Conservation (phyloP, 192 early-diverging fungal species). For the Obelidium mucronatum region DNA sequence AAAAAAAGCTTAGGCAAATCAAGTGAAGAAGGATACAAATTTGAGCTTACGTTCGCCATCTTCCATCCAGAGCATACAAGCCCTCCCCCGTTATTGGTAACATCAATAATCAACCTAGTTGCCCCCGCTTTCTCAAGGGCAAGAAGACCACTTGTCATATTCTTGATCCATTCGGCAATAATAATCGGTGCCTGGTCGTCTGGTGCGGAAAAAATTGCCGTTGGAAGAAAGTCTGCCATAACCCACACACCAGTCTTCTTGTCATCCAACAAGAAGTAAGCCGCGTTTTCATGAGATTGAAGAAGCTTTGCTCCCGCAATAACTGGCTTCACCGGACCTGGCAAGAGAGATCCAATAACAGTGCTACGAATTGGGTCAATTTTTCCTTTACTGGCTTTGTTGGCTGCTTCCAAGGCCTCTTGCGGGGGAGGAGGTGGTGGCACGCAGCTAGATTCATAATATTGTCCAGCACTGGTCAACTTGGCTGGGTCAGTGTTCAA, state of each 20-base stretch:
- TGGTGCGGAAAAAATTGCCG: not conserved
- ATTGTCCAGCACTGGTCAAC: not conserved
- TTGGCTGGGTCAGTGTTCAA: not conserved
- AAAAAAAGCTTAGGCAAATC: not conserved
- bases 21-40: too few relatives aligned
- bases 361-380: too few relatives aligned
- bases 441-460: not conserved
- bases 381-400: too few relatives aligned
- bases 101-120: slow-evolving; percentile 40
- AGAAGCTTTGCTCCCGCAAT: slow-evolving; percentile 3
- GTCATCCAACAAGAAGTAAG: slow-evolving; percentile 20
- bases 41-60: slow-evolving; percentile 6
- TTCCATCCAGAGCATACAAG: slow-evolving; percentile 20
- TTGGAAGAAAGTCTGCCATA: slow-evolving; percentile 6
- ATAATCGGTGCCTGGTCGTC: not conserved
- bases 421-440: not conserved
- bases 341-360: too few relatives aligned
- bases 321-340: too few relatives aligned
- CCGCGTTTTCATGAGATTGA: too few relatives aligned
- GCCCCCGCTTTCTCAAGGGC: slow-evolving; percentile 39
- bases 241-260: slow-evolving; percentile 32
- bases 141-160: slow-evolving; percentile 36
- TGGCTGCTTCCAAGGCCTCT: too few relatives aligned
- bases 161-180: slow-evolving; percentile 33
- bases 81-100: too few relatives aligned